Conservation (phyloP, 805 yeast genomes). For the Metschnikowia anglica region DNA sequence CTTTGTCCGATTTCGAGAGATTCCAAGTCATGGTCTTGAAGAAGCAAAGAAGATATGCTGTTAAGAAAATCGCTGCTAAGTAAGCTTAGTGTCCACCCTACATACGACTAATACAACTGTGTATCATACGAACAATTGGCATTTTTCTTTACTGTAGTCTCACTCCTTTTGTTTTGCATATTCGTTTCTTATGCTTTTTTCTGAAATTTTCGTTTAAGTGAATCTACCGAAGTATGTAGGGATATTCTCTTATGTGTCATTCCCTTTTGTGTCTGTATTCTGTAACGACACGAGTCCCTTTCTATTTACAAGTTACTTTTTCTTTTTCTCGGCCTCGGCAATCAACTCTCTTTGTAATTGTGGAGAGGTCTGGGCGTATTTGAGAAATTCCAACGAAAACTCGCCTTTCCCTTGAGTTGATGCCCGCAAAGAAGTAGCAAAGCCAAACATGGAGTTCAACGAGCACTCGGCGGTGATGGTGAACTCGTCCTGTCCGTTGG, state of each 20-base stretch:
- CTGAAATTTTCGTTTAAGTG: background rate
- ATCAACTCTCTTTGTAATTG: slow-evolving; percentile 89
- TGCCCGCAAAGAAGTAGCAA: slow-evolving; percentile 93
- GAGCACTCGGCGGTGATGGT: slow-evolving; percentile 93
- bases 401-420: slow-evolving; percentile 99
- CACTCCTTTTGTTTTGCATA: background rate
- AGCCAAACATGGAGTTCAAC: slow-evolving; percentile 94
- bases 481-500: slow-evolving; percentile 91
- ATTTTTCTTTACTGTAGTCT: too few species aligned
- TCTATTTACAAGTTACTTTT: slow-evolving; percentile 11
- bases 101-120: slow-evolving; percentile 25
- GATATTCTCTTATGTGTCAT: background rate
- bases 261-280: background rate
- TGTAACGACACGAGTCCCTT: background rate
- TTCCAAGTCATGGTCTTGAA: slow-evolving; percentile 97
- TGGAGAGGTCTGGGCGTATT: slow-evolving; percentile 86
- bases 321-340: slow-evolving; percentile 60
- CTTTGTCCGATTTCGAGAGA: slow-evolving; percentile 96
- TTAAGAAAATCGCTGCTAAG: slow-evolving; percentile 95
- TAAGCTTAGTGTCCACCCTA: slow-evolving; percentile 37
- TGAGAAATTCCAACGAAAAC: slow-evolving; percentile 90
- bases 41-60: slow-evolving; percentile 96
- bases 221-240: background rate
- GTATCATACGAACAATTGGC: slow-evolving; percentile 20
- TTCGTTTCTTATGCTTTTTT: background rate